Conservation (phyloP, 1,284 basidiomycete genomes). For the Cryptococcus floricola region DNA sequence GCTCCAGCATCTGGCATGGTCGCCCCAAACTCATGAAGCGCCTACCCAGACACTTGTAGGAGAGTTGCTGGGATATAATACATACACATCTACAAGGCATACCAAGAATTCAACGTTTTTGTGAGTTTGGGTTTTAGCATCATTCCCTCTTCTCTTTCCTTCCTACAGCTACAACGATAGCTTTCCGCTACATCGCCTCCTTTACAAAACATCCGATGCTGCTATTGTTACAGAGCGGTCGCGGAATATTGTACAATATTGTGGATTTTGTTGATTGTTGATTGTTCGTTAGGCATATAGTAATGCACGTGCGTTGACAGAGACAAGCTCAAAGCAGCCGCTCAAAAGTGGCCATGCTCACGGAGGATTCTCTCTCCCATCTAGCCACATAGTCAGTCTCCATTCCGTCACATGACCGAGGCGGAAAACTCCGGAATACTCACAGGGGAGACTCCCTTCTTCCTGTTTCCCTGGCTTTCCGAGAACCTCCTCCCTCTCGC, state of each 20-base stretch:
- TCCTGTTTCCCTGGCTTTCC: conserved; percentile 28
- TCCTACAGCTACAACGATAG: too few relatives aligned
- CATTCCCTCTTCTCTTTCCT: not conserved
- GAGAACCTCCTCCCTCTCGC: conserved; percentile 30
- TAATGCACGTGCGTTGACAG: not conserved
- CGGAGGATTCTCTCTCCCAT: conserved; percentile 46
- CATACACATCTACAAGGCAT: not conserved
- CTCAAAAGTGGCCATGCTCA: conserved; percentile 42
- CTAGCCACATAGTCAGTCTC: conserved; percentile 13
- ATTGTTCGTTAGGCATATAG: not conserved
- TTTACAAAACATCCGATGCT: too few relatives aligned
- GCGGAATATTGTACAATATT: not conserved
- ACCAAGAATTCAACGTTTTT: not conserved
- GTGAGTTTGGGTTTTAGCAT: not conserved
- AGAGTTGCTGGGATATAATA: not conserved
- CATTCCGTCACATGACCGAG: not conserved
- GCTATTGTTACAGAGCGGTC: too few relatives aligned
- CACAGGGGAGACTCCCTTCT: conserved; percentile 45
- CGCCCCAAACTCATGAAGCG: too few relatives aligned
- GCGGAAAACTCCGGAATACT: conserved; percentile 10
- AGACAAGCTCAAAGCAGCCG: too few relatives aligned
- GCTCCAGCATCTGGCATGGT: too few relatives aligned
- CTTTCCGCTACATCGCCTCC: too few relatives aligned
- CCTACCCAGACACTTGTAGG: not conserved
- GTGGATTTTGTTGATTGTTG: not conserved